Percentiles rank a stretch among this genome's conserved stretches.
phyloP scores from a whole-genome alignment of 2,329 filamentous ascomycete species.

The Alternaria viburni region DNA sequence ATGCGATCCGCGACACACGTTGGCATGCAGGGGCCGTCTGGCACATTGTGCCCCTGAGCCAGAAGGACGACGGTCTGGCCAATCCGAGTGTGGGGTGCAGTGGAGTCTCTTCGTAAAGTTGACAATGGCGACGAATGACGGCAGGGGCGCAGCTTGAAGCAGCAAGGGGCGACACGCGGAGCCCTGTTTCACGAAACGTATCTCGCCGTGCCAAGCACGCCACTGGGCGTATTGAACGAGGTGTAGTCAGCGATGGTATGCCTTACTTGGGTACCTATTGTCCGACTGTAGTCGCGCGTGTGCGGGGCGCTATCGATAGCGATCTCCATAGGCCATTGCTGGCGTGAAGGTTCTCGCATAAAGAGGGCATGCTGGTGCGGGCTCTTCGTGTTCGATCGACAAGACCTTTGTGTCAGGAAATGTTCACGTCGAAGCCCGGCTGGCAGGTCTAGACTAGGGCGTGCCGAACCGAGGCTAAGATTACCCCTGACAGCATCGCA shows the following conservation, averaged over 20 bases:
- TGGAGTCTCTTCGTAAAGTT: conserved; percentile 18
- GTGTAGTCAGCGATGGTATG: conserved; percentile 8
- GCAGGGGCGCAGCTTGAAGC: conserved; percentile 21
- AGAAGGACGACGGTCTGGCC: conserved; percentile 25
- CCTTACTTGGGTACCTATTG: not conserved
- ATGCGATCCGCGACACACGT: conserved; percentile 14
- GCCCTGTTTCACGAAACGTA: conserved; percentile 36
- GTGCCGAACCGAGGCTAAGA: conserved; percentile 32
- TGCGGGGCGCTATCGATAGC: conserved; percentile 6
- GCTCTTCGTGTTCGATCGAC: conserved; percentile 8
- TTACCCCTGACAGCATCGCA: conserved; percentile 15
- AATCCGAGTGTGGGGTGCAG: conserved; percentile 20
- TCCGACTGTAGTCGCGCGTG: not conserved
- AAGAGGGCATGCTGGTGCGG: conserved; percentile 6
- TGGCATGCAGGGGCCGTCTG: conserved; percentile 26
- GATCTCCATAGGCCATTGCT: not conserved
- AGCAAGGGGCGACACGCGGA: conserved; percentile 24
- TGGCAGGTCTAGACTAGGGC: conserved; percentile 25
- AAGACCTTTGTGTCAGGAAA: conserved; percentile 26
- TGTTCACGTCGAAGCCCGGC: conserved; percentile 7
- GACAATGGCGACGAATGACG: conserved; percentile 21
- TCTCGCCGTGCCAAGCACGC: conserved; percentile 21
- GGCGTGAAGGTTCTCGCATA: not conserved
- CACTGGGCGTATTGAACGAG: conserved; percentile 1
- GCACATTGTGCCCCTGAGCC: conserved; percentile 32